Evolutionary conservation across 140 eudicot species (phyloP).

Genomic region (Senecio squalidus): DNA sequence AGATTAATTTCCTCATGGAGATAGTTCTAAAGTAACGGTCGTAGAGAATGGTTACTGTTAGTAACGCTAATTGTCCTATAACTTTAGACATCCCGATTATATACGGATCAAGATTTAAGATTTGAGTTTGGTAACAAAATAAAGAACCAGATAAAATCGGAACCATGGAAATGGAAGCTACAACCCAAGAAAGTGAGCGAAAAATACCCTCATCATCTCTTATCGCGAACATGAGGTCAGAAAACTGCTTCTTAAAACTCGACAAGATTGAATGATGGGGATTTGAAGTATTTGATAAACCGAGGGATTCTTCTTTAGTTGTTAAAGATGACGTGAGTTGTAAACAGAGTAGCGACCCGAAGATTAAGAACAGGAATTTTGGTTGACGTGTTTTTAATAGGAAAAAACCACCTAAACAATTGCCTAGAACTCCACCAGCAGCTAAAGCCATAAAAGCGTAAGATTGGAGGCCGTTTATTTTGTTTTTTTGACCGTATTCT

Average conservation of each 20-base stretch:
- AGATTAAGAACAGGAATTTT: constrained; percentile 51
- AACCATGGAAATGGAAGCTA: constrained; percentile 58
- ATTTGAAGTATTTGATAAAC: constrained; percentile 34
- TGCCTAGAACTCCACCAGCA: constrained; percentile 79
- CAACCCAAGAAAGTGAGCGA: constrained; percentile 66
- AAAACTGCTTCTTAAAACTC: constrained; percentile 47
- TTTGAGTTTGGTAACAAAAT: constrained; percentile 92
- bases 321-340: constrained; percentile 48
- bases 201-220: constrained; percentile 40
- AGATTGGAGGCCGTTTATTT: constrained; percentile 72
- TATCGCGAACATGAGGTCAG: constrained; percentile 55
- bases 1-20: constrained; percentile 57
- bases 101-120: constrained; percentile 63
- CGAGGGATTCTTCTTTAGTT: constrained; percentile 64
- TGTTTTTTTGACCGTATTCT: constrained; percentile 73
- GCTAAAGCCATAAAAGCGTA: constrained; percentile 89
- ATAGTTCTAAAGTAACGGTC: constrained; percentile 53
- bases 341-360: constrained; percentile 49
- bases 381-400: constrained; percentile 51
- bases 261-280: constrained; percentile 26
- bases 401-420: constrained; percentile 68
- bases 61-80: constrained; percentile 61
- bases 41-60: constrained; percentile 52
- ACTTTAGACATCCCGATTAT: constrained; percentile 86
- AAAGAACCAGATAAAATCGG: constrained; percentile 79